These are phyloP conservation scores for Pisolithus microcarpus DNA, from an alignment of 768 basidiomycete species.

Conservation along the genomic window DNA sequence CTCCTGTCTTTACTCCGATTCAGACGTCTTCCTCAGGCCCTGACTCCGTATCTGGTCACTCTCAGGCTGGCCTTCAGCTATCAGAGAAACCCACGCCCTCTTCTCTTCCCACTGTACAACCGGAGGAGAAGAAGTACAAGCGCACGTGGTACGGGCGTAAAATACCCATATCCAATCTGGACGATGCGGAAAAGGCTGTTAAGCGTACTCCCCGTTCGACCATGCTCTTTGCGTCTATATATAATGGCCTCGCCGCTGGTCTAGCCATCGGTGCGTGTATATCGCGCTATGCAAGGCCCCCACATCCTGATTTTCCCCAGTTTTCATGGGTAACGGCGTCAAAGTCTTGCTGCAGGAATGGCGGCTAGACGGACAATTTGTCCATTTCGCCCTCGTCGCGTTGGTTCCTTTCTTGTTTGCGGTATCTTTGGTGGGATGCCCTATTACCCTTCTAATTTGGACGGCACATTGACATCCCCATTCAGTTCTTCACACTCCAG, in stretches of 20 bases:
- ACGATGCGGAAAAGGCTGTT: constrained; percentile 19
- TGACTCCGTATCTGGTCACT: constrained; percentile 33
- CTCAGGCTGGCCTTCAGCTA: constrained; percentile 16
- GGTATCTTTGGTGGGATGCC: constrained; percentile 34
- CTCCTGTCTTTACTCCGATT: constrained; percentile 15
- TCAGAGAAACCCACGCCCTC: constrained; percentile 11
- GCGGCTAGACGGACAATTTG: constrained; percentile 37
- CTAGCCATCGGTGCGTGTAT: constrained; percentile 15
- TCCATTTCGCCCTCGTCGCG: constrained; percentile 36
- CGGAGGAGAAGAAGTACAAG: constrained; percentile 27
- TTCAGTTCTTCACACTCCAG: constrained; percentile 35
- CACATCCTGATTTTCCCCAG: constrained; percentile 23
- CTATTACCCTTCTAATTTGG: not conserved
- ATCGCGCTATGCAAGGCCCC: not conserved
- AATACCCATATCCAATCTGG: constrained; percentile 31
- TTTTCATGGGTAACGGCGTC: constrained; percentile 60
- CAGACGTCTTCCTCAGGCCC: constrained; percentile 23
- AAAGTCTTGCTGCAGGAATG: constrained; percentile 53
- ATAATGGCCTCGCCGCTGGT: constrained; percentile 23
- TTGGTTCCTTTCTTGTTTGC: constrained; percentile 37
- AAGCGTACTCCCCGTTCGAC: constrained; percentile 12
- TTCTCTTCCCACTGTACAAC: constrained; percentile 2
- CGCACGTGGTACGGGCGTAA: constrained; percentile 60
- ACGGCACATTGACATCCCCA: constrained; percentile 2
- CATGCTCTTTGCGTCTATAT: constrained; percentile 19